These are phyloP conservation scores for Escallonia herrerae DNA, from an alignment of 129 eudicot genomes.

Conservation along the genomic window DNA sequence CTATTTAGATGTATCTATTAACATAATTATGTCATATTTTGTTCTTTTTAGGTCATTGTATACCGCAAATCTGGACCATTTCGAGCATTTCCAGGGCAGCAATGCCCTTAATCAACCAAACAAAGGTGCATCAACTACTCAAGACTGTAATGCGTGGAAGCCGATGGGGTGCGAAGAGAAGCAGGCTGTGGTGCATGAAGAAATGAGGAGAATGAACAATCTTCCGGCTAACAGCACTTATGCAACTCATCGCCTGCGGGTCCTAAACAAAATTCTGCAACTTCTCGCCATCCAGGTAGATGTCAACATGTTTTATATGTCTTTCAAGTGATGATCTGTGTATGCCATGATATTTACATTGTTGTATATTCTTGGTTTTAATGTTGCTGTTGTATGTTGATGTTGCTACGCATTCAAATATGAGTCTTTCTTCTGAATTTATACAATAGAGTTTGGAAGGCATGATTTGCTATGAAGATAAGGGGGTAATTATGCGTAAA, in stretches of 20 bases:
- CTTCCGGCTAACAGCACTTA: conserved; percentile 67
- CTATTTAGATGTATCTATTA: too few species aligned
- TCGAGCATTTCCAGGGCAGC: conserved; percentile 23
- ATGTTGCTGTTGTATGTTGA: too few species aligned
- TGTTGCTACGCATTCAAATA: too few species aligned
- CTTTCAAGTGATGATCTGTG: too few species aligned
- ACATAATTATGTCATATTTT: too few species aligned
- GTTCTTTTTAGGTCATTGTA: not conserved
- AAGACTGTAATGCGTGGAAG: conserved; percentile 24
- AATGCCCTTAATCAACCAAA: conserved; percentile 11
- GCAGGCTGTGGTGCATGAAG: conserved; percentile 56
- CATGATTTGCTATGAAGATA: too few species aligned
- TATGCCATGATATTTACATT: too few species aligned
- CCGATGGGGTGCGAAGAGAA: conserved; percentile 47
- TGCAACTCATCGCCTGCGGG: conserved; percentile 68
- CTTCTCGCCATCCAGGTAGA: conserved; percentile 74
- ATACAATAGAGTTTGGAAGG: too few species aligned
- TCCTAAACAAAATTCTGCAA: conserved; percentile 62
- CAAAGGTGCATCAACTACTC: conserved; percentile 8
- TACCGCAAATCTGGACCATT: conserved; percentile 27
- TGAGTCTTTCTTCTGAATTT: too few species aligned
- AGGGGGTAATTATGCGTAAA: too few species aligned
- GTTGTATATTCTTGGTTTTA: too few species aligned
- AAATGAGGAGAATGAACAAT: conserved; percentile 50
- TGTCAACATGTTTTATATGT: too few species aligned